These are phyloP conservation scores for Sporothrix variecibatus DNA, from an alignment of 2,329 filamentous ascomycete species.

Conservation along the genomic window DNA sequence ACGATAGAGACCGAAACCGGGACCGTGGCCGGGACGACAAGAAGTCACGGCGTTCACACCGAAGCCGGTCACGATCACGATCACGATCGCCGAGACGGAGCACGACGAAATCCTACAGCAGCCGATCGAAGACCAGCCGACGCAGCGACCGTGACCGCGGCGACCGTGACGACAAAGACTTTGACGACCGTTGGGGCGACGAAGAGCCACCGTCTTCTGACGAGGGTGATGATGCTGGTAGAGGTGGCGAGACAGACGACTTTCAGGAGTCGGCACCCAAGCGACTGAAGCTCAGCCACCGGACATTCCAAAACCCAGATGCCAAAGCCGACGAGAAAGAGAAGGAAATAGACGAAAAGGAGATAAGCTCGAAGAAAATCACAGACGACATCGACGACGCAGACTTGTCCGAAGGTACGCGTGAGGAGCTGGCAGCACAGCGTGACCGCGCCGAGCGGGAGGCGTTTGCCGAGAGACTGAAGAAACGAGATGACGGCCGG, in stretches of 20 bases:
- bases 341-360: conserved; percentile 18
- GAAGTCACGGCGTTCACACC: conserved; percentile 26
- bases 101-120: conserved; percentile 43
- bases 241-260: conserved; percentile 53
- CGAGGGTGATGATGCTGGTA: conserved; percentile 33
- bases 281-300: conserved; percentile 63
- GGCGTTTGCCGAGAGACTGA: conserved; percentile 75
- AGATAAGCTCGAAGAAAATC: neutral
- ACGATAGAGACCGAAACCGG: conserved; percentile 36
- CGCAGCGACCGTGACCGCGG: conserved; percentile 38
- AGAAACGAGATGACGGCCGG: conserved; percentile 68
- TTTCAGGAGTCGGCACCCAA: conserved; percentile 72
- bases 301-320: conserved; percentile 44
- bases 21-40: conserved; percentile 42
- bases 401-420: conserved; percentile 62
- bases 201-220: conserved; percentile 60
- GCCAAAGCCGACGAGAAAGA: conserved; percentile 33
- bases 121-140: conserved; percentile 42
- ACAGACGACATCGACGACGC: conserved; percentile 41
- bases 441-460: conserved; percentile 74
- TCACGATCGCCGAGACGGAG: conserved; percentile 33
- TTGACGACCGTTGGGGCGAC: conserved; percentile 81
- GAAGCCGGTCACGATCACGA: conserved; percentile 34
- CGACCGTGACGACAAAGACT: conserved; percentile 54
- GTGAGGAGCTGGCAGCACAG: conserved; percentile 58